Evolutionary conservation across 2,329 filamentous ascomycete genomes (phyloP), one percentile per base, ranked within the genome.

Genomic region (Dothistroma pini): DNA sequence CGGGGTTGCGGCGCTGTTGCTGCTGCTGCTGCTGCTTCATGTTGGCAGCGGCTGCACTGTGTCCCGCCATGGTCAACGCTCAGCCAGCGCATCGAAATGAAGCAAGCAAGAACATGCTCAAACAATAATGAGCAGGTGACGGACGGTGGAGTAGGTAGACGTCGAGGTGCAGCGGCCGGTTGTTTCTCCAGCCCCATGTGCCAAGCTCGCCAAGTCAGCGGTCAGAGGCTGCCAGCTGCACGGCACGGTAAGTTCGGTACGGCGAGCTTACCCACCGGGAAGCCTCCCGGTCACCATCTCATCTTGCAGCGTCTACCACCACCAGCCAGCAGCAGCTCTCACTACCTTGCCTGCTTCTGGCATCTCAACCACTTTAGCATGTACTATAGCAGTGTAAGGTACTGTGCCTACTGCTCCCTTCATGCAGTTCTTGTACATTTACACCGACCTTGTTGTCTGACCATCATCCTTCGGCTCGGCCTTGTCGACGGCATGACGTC

Each of bases 1-100:
- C 21, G 19, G 56, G 55, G 19, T 50, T 47, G 31, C 38, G 55
- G 54, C 59, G 62, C 21, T 56, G 51, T 35, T 53, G 56, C 44
- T 41, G 53, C 25, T 49, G 48, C 51, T 59, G 51, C 51, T 55
- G 57, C 34, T 21, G 47, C 8, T 21, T 50, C 21, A 51, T 54
- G 22, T 31, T 41, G 48, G 31, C 47, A 49, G 32, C 47, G 31
- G 49, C 50, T 29, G 57, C 55, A 49, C 51, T 25, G 16, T 19
- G 57, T 34, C 38, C 51, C 34, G 57, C 32, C 59, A 61, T 61
- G 35, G 22, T 54, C 35, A 44, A 16, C 35, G 31, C 7, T 29
- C 10, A 19, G 41, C 41, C 22, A 29, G 41, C 41, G 41, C 52
- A 60, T 56, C 21, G 53, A 50, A 32, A 48, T 19, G 58, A 12